Evolutionary conservation across 768 basidiomycete species (phyloP), one percentile per base, ranked within the genome.

Genomic region (Leccinellum rugosiceps): DNA sequence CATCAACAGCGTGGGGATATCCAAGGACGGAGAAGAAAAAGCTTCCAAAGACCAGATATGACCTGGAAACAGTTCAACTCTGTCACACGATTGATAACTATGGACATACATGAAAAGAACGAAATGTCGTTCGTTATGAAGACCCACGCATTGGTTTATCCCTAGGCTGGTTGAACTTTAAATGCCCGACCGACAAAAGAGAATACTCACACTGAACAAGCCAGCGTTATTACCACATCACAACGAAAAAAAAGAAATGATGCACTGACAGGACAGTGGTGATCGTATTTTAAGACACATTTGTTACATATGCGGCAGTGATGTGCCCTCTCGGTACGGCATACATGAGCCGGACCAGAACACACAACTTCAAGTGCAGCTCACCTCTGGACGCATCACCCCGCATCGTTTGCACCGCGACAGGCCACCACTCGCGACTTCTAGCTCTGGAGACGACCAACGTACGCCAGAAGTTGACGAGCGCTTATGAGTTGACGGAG

Each of bases 141-240:
- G 72, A 11, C 96, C 96, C 45, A 99, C 96, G 68, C 96, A 98
- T 83, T 94, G 92, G 72, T 98, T 98, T 50, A 98, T 85, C 94
- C 94, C 92, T 94, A 17, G 23, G 23, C 9, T 5, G 6, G 15
- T 25, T 65, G 10, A 67, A 45, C 49, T 23, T 14, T 35, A 23
- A 45, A 34, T 28, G n/a, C 41, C 54, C 21, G 53, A 50, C 25
- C 5, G 5, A 13, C 28, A 4, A 55, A 52, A 35, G 25, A 38
- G 48, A 23, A 32, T 32, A 72, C 78, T 66, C 59, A 80, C 79
- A 80, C 78, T 80, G 58, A 15, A 47, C 8, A 30, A 28, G 50
- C 8, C 34, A 58, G 49, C 30, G 55, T 53, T 19, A 57, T 48
- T 19, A 45, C 13, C 8, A 14, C 17, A 15, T 53, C 3, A 50